These are phyloP conservation scores for Raphanus hybrid DNA, from an alignment of 441 rosid species.

Conservation along the genomic window DNA sequence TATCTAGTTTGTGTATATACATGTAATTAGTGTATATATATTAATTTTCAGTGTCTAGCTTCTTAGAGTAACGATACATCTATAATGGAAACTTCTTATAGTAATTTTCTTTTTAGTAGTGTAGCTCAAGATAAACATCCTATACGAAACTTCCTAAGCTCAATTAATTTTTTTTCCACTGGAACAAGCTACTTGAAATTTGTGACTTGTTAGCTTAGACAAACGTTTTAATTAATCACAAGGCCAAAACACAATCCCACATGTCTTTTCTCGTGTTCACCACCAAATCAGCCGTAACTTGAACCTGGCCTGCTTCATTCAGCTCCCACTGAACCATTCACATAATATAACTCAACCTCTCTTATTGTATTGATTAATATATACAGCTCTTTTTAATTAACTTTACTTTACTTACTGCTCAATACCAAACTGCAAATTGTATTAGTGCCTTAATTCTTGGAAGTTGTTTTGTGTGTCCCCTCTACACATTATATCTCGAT, in stretches of 20 bases:
- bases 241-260: constrained; percentile 42
- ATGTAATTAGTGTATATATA: too few species aligned
- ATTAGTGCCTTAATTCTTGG: constrained; percentile 13
- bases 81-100: too few species aligned
- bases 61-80: too few species aligned
- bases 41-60: too few species aligned
- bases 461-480: constrained; percentile 33
- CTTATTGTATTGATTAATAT: not conserved
- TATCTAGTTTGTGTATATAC: too few species aligned
- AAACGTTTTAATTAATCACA: not conserved
- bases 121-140: too few species aligned
- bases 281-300: constrained; percentile 35
- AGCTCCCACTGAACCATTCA: constrained; percentile 27
- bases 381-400: not conserved
- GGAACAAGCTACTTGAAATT: too few species aligned
- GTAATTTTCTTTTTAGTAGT: too few species aligned
- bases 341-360: constrained; percentile 3
- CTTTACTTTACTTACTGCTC: not conserved
- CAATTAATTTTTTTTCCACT: too few species aligned
- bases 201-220: not conserved
- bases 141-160: too few species aligned
- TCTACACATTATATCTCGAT: not conserved
- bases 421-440: constrained; percentile 13
- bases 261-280: constrained; percentile 43
- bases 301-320: constrained; percentile 35